Percentiles rank a stretch among this genome's conserved stretches.
Evolutionary conservation across 2,329 filamentous ascomycete genomes (phyloP).

Genomic region (Pseudogymnoascus sp.): DNA sequence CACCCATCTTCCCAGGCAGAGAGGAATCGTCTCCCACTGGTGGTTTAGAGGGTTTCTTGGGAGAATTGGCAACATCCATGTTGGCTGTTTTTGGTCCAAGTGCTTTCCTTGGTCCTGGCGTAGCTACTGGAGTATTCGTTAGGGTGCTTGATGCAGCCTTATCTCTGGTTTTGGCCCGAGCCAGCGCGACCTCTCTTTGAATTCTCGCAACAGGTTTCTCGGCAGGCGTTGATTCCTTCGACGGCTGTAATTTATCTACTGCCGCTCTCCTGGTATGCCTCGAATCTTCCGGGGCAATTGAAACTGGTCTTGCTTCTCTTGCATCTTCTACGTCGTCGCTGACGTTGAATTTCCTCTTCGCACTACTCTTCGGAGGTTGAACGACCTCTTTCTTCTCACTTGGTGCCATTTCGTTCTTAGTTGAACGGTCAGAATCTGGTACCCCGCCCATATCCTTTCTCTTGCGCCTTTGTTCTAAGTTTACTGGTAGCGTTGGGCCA

Average conservation of each 20-base stretch:
- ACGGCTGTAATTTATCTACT: conserved; percentile 14
- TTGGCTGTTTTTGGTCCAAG: conserved; percentile 50
- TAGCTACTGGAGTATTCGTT: not conserved
- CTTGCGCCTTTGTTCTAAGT: conserved; percentile 30
- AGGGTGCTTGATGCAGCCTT: conserved; percentile 13
- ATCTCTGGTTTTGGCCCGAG: conserved; percentile 21
- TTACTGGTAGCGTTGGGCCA: conserved; percentile 24
- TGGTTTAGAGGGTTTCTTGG: conserved; percentile 42
- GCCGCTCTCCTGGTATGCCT: conserved; percentile 26
- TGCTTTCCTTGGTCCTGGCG: conserved; percentile 22
- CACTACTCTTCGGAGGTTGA: conserved; percentile 38
- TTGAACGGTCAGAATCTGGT: conserved; percentile 16
- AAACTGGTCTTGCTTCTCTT: conserved; percentile 28
- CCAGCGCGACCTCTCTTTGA: conserved; percentile 21
- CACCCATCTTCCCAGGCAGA: not conserved
- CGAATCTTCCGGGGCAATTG: conserved; percentile 22
- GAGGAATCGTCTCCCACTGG: conserved; percentile 29
- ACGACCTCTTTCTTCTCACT: conserved; percentile 14
- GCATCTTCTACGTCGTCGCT: conserved; percentile 45
- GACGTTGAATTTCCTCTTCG: conserved; percentile 52
- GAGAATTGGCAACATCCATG: conserved; percentile 48
- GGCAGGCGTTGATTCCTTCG: conserved; percentile 10
- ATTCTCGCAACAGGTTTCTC: conserved; percentile 18
- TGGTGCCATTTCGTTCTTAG: conserved; percentile 12
- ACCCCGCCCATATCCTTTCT: conserved; percentile 22